Conservation (phyloP, 164 flowering plant genomes). For the Malania oleifera region DNA sequence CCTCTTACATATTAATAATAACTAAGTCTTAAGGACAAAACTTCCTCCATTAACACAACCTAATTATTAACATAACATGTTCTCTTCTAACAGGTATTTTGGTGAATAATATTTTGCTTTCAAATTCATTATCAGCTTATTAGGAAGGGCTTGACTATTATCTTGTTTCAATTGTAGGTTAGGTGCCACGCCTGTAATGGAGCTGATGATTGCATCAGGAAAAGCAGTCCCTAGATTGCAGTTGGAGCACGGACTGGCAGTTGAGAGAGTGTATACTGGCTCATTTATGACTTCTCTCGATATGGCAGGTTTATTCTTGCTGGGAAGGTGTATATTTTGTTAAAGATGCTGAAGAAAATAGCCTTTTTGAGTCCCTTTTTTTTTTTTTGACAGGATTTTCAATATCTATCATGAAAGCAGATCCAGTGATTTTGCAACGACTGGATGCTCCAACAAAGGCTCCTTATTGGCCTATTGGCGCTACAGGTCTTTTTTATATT, state of each 20-base stretch:
- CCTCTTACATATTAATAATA: no score
- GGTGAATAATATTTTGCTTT: no score
- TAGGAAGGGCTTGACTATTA: background rate
- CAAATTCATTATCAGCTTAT: background rate
- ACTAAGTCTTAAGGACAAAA: no score
- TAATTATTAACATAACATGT: no score
- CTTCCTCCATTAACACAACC: no score
- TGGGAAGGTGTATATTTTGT: background rate
- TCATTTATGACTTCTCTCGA: constrained; percentile 97
- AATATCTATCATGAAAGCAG: constrained; percentile 82
- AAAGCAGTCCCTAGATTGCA: constrained; percentile 83
- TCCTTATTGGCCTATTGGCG: constrained; percentile 92
- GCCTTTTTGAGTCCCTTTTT: background rate
- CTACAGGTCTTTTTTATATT: constrained; percentile 78
- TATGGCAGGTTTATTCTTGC: constrained; percentile 72
- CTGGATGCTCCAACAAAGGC: constrained; percentile 91
- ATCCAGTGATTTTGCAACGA: constrained; percentile 57
- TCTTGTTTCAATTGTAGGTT: constrained; percentile 39
- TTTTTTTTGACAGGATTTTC: constrained; percentile 62
- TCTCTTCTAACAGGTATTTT: no score
- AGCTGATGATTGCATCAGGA: constrained; percentile 89
- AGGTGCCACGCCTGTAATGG: constrained; percentile 88
- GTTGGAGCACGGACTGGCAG: constrained; percentile 93
- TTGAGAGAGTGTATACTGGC: constrained; percentile 91
- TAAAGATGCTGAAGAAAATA: no score